A percentile compares a stretch with the other conserved stretches of the same genome.
Evolutionary conservation across 208 protist species (phyloP).

Genomic region (Leishmania tarentolae): DNA sequence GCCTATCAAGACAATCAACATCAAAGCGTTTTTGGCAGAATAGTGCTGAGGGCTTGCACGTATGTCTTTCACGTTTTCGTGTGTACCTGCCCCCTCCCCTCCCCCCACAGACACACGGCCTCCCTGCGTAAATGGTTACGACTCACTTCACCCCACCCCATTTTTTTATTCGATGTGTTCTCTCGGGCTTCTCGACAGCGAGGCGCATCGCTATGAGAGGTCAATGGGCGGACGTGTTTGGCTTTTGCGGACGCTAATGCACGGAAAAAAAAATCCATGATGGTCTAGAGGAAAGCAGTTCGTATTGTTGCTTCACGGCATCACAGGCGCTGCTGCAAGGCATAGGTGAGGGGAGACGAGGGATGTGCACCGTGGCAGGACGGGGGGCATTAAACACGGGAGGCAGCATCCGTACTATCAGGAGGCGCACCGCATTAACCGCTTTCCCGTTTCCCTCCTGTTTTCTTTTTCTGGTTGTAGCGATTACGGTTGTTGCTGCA

Average conservation of each 20-base stretch:
- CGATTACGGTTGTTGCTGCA: neutral
- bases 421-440: neutral
- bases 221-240: neutral
- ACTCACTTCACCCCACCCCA: neutral
- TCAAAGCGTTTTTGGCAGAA: constrained; percentile 85
- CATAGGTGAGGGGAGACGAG: neutral
- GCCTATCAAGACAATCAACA: constrained; percentile 85
- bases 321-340: neutral
- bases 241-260: too few relatives aligned
- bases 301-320: neutral
- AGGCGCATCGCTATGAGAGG: neutral
- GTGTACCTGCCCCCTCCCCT: neutral
- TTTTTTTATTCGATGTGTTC: neutral
- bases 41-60: constrained; percentile 13
- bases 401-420: neutral
- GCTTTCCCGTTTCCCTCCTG: too few relatives aligned
- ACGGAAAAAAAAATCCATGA: neutral
- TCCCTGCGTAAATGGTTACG: neutral
- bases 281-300: neutral
- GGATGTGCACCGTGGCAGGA: neutral
- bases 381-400: neutral
- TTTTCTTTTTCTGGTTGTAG: neutral
- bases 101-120: too few relatives aligned
- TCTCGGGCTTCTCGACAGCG: neutral
- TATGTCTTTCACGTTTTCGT: neutral